phyloP scores from a whole-genome alignment of 805 yeast genomes.

The Teunomyces aglyptinius region DNA sequence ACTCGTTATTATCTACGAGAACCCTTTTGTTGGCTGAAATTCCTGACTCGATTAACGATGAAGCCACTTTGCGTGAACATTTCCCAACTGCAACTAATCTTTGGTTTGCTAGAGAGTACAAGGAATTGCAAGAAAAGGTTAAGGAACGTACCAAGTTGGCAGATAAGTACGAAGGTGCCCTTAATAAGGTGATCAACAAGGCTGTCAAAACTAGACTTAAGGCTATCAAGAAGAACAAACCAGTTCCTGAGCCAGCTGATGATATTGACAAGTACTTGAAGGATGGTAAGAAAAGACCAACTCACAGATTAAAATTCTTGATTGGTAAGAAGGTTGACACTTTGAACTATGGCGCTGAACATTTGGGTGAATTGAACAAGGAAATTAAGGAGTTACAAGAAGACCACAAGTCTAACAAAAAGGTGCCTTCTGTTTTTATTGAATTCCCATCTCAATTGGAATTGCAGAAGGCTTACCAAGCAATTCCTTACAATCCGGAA shows the following conservation, averaged over 20 bases:
- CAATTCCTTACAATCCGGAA: slow-evolving; percentile 57
- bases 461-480: slow-evolving; percentile 85
- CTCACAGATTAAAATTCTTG: slow-evolving; percentile 67
- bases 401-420: slow-evolving; percentile 48
- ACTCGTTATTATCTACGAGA: slow-evolving; percentile 65
- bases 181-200: slow-evolving; percentile 58
- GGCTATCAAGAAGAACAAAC: slow-evolving; percentile 55
- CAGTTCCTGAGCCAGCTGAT: slow-evolving; percentile 54
- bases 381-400: slow-evolving; percentile 61
- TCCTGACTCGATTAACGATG: slow-evolving; percentile 47
- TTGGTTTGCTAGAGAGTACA: slow-evolving; percentile 64
- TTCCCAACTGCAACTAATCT: slow-evolving; percentile 64
- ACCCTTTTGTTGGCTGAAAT: slow-evolving; percentile 73
- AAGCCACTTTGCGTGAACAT: slow-evolving; percentile 48
- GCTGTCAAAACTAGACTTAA: slow-evolving; percentile 57
- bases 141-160: slow-evolving; percentile 65
- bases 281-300: slow-evolving; percentile 70
- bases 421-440: slow-evolving; percentile 68
- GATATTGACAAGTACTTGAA: slow-evolving; percentile 65
- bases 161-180: slow-evolving; percentile 61
- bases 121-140: slow-evolving; percentile 52
- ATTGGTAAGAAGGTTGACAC: slow-evolving; percentile 86
- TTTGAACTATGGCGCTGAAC: slow-evolving; percentile 66
- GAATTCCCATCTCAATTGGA: slow-evolving; percentile 84
- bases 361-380: slow-evolving; percentile 64